These are phyloP conservation scores for Phytophthora sansomeana DNA, from an alignment of 352 stramenopile genomes.

Conservation along the genomic window DNA sequence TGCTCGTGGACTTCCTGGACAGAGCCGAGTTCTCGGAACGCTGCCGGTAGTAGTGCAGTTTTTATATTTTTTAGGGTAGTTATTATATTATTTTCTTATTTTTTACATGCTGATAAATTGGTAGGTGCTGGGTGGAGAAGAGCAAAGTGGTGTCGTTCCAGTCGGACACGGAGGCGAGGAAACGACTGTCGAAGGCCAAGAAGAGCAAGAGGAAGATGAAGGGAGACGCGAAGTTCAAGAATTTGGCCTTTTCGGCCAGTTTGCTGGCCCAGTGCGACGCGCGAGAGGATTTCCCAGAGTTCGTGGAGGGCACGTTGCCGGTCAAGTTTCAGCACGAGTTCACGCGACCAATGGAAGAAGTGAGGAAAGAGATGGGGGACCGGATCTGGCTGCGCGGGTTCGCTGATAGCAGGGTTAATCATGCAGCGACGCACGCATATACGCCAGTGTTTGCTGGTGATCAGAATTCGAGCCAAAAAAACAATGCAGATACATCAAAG, in stretches of 20 bases:
- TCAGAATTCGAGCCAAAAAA: background rate
- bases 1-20: constrained; percentile 73
- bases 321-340: constrained; percentile 37
- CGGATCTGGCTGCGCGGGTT: constrained; percentile 52
- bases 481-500: background rate
- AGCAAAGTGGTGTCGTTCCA: constrained; percentile 48
- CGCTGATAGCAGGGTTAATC: constrained; percentile 49
- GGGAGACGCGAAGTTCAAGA: constrained; percentile 3
- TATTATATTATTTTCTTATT: constrained; percentile 3
- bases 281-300: constrained; percentile 56
- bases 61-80: background rate
- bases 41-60: constrained; percentile 20
- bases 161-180: constrained; percentile 21
- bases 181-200: constrained; percentile 24
- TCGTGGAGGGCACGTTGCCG: constrained; percentile 57
- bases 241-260: constrained; percentile 44
- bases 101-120: background rate
- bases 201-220: constrained; percentile 21
- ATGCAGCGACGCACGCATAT: constrained; percentile 43
- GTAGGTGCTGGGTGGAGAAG: constrained; percentile 64
- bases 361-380: constrained; percentile 47
- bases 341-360: constrained; percentile 34
- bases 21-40: constrained; percentile 38
- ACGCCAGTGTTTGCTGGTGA: background rate
- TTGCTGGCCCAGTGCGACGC: constrained; percentile 46